Conservation (phyloP, 257 asterid genomes). For the Osmanthus fragrans region DNA sequence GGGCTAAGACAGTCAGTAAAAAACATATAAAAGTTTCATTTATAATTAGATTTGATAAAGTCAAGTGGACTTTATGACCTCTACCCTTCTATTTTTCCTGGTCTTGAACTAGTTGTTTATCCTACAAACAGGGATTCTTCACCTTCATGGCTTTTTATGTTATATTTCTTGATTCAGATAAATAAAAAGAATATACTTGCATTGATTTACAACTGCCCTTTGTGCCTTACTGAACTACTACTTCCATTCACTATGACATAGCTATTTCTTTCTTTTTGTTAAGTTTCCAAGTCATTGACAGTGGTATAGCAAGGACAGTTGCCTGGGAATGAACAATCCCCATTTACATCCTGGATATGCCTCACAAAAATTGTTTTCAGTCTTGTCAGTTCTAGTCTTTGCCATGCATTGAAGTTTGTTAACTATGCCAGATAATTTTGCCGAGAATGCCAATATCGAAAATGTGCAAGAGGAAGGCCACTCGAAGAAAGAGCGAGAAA, state of each 20-base stretch:
- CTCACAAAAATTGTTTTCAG: not conserved
- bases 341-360: not conserved
- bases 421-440: constrained; percentile 44
- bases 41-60: not conserved
- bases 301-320: not conserved
- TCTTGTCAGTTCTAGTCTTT: not conserved
- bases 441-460: constrained; percentile 42
- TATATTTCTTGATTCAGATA: not conserved
- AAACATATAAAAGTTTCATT: not conserved
- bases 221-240: not conserved
- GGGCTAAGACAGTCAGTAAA: not conserved
- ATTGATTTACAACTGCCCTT: not conserved
- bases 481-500: constrained; percentile 60
- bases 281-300: not conserved
- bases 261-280: constrained; percentile 11
- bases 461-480: constrained; percentile 46
- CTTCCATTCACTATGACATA: constrained; percentile 13
- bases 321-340: not conserved
- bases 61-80: not conserved
- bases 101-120: not conserved
- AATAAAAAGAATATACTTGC: not conserved
- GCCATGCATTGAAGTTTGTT: not conserved
- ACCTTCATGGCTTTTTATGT: not conserved
- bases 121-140: not conserved
- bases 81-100: not conserved